Percentiles rank a stretch among this genome's conserved stretches.
These are phyloP conservation scores for Seminavis robusta DNA, from an alignment of 108 stramenopile genomes.

Conservation along the genomic window DNA sequence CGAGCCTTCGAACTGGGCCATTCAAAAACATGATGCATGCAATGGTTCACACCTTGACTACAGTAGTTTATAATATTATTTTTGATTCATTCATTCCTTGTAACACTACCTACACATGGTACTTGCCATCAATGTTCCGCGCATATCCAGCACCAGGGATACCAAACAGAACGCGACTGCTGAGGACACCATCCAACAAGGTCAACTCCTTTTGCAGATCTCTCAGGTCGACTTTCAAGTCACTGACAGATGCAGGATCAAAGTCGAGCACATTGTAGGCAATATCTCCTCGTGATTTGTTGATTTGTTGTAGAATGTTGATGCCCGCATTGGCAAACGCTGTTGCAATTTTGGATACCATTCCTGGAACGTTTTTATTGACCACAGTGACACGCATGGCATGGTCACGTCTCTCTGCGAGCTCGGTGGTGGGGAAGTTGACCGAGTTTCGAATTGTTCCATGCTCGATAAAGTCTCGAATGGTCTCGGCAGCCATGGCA, in stretches of 20 bases:
- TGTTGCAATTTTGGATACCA: slow-evolving; percentile 49
- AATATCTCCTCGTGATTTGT: slow-evolving; percentile 53
- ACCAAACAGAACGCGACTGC: slow-evolving; percentile 49
- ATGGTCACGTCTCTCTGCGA: slow-evolving; percentile 20
- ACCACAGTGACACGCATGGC: slow-evolving; percentile 53
- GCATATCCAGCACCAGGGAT: slow-evolving; percentile 52
- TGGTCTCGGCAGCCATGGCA: slow-evolving; percentile 63
- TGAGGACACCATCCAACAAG: slow-evolving; percentile 59
- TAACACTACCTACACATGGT: slow-evolving; percentile 29
- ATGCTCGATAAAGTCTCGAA: slow-evolving; percentile 57
- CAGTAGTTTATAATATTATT: too few species aligned
- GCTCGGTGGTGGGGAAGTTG: slow-evolving; percentile 58
- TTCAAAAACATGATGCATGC: too few species aligned
- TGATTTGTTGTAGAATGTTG: slow-evolving; percentile 78
- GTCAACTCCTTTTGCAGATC: slow-evolving; percentile 55
- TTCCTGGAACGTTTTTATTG: slow-evolving; percentile 65
- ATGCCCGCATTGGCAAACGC: slow-evolving; percentile 49
- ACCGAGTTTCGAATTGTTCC: slow-evolving; percentile 63
- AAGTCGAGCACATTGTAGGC: slow-evolving; percentile 78
- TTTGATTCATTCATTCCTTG: too few species aligned
- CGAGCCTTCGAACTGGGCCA: too few species aligned
- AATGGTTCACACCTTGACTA: too few species aligned
- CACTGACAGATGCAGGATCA: slow-evolving; percentile 14
- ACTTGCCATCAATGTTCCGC: slow-evolving; percentile 49
- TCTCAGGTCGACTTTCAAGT: slow-evolving; percentile 27